Percentiles rank a stretch among this genome's conserved stretches.
phyloP scores from a whole-genome alignment of 352 stramenopile species.

The Pythium guiyangense region DNA sequence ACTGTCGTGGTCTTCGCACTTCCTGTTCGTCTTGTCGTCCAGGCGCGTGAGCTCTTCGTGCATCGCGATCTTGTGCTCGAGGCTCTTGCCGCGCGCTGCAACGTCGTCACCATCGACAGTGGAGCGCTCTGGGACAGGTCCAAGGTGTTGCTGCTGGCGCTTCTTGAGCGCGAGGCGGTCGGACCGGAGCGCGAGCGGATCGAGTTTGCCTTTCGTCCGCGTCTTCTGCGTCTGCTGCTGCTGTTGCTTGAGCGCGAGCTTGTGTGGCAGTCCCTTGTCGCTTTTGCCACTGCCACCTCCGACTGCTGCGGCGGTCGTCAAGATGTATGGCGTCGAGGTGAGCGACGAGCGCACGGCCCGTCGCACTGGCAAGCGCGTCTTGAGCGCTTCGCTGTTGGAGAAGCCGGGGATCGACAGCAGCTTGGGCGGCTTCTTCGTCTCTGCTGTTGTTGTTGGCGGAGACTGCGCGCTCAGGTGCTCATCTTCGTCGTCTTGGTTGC shows the following conservation, averaged over 20 bases:
- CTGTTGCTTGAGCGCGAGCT: constrained; percentile 1
- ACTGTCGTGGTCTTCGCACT: neutral
- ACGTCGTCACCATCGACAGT: neutral
- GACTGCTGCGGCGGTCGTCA: too few relatives aligned
- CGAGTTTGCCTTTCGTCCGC: neutral
- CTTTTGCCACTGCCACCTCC: neutral
- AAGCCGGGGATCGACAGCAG: constrained; percentile 14
- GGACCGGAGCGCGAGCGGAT: neutral
- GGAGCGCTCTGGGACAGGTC: constrained; percentile 3
- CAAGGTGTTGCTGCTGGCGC: constrained; percentile 17
- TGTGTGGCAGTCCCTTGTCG: neutral
- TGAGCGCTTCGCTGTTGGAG: constrained; percentile 18
- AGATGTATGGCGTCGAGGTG: neutral
- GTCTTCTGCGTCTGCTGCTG: constrained; percentile 2
- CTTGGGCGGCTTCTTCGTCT: constrained; percentile 9
- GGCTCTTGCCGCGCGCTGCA: neutral
- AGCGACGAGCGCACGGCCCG: neutral
- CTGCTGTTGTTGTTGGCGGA: neutral
- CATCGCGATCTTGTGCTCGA: constrained; percentile 21
- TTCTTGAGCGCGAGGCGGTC: constrained; percentile 7
- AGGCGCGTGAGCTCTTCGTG: constrained; percentile 10
- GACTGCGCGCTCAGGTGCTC: neutral
- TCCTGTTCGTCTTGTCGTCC: constrained; percentile 3
- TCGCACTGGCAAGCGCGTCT: constrained; percentile 6
- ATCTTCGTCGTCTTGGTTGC: neutral